These are phyloP conservation scores for Brassica balearica DNA, from an alignment of 441 rosid species.

Conservation along the genomic window DNA sequence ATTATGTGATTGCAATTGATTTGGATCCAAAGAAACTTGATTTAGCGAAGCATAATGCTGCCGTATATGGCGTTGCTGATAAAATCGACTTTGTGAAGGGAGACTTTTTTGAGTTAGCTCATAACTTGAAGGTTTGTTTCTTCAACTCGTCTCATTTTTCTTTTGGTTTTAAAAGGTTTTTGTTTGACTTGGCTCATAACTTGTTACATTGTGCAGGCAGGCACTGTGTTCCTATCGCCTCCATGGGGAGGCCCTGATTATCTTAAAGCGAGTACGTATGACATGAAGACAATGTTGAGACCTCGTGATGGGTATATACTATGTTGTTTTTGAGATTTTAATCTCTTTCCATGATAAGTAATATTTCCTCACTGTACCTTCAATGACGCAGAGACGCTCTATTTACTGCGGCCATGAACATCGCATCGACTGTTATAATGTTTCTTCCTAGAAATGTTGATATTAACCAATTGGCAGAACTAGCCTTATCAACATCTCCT, in stretches of 20 bases:
- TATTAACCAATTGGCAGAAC: conserved; percentile 82
- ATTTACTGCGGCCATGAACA: conserved; percentile 65
- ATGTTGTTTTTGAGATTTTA: conserved; percentile 1
- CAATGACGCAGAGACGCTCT: conserved; percentile 62
- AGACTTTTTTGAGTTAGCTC: conserved; percentile 79
- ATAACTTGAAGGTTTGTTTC: conserved; percentile 66
- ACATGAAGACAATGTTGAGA: conserved; percentile 82
- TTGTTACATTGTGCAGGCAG: conserved; percentile 59
- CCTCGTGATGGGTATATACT: conserved; percentile 72
- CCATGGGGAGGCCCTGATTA: conserved; percentile 99
- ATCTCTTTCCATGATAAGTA: neutral
- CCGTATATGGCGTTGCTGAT: conserved; percentile 78
- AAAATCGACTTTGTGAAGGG: conserved; percentile 80
- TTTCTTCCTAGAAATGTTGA: conserved; percentile 90
- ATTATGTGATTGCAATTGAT: conserved; percentile 81
- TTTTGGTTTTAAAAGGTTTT: conserved; percentile 11
- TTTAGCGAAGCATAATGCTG: conserved; percentile 82
- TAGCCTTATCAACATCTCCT: conserved; percentile 65
- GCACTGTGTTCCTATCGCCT: conserved; percentile 84
- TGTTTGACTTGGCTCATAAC: neutral
- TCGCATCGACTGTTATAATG: conserved; percentile 70
- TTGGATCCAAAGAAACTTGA: conserved; percentile 79
- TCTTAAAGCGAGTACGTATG: conserved; percentile 61
- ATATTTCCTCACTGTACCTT: conserved; percentile 15
- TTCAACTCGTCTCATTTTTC: conserved; percentile 5